Percentiles rank a stretch among this genome's conserved stretches.
phyloP scores from a whole-genome alignment of 177 flowering plant genomes.

The Vitis hybrid region DNA sequence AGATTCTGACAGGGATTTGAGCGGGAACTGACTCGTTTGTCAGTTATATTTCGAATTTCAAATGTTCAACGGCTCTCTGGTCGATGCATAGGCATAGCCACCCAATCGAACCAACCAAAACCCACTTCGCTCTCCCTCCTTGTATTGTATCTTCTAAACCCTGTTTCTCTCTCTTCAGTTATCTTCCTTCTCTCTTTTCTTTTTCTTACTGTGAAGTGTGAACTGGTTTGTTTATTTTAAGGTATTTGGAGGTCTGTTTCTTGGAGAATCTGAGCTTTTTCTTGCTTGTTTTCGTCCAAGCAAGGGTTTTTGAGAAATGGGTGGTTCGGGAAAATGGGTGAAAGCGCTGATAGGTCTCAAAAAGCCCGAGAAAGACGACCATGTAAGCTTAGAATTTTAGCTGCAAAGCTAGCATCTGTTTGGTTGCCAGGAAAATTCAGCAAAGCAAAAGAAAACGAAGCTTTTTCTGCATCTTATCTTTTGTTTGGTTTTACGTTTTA shows the following conservation, averaged over 20 bases:
- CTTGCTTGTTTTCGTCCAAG: not conserved
- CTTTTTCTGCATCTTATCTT: not conserved
- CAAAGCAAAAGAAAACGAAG: not conserved
- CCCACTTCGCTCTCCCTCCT: slow-evolving; percentile 9
- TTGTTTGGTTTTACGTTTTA: not conserved
- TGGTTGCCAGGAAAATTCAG: too few species aligned
- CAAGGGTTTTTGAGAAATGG: slow-evolving; percentile 43
- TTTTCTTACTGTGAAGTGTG: not conserved
- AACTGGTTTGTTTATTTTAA: not conserved
- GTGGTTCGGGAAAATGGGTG: slow-evolving; percentile 90
- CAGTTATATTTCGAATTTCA: slow-evolving; percentile 34
- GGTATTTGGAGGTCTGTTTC: not conserved
- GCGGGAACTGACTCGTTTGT: slow-evolving; percentile 19
- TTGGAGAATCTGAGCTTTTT: not conserved
- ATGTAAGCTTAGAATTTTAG: slow-evolving; percentile 37
- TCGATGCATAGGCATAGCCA: slow-evolving; percentile 3
- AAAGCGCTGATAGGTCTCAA: slow-evolving; percentile 59
- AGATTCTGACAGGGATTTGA: not conserved
- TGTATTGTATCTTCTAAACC: not conserved
- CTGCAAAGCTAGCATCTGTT: not conserved
- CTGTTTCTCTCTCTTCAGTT: not conserved
- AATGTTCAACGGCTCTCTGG: slow-evolving; percentile 18
- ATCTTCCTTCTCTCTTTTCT: not conserved
- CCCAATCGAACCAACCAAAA: not conserved
- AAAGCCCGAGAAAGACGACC: slow-evolving; percentile 51